Evolutionary conservation across 345 rosid species (phyloP).

Genomic region (Acer yangbiense): DNA sequence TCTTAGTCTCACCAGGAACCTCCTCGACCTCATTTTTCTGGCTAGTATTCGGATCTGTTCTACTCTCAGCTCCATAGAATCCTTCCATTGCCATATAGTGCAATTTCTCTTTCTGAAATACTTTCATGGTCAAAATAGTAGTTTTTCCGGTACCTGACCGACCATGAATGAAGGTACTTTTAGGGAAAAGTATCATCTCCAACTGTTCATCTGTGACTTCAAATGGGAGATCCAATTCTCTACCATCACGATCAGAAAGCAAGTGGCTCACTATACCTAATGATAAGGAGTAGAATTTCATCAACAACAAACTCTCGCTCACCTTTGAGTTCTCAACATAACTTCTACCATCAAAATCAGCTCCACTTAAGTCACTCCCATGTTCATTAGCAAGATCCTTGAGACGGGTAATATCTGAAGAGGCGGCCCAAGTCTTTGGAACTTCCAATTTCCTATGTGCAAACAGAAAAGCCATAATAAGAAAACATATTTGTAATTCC

Average conservation of each 20-base stretch:
- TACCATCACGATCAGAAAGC: slow-evolving; percentile 43
- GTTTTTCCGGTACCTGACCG: slow-evolving; percentile 65
- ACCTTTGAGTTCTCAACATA: slow-evolving; percentile 16
- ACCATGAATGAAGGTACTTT: slow-evolving; percentile 50
- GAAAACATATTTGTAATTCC: background rate
- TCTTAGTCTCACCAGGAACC: slow-evolving; percentile 14
- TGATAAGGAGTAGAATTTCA: slow-evolving; percentile 56
- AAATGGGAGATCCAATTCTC: slow-evolving; percentile 49
- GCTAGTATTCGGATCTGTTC: background rate
- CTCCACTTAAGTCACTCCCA: slow-evolving; percentile 6
- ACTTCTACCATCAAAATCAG: slow-evolving; percentile 18
- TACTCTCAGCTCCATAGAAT: background rate
- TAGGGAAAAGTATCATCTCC: slow-evolving; percentile 37
- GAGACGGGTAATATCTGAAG: slow-evolving; percentile 6
- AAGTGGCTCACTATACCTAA: slow-evolving; percentile 33
- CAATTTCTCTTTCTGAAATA: slow-evolving; percentile 40
- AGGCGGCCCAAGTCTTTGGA: slow-evolving; percentile 15
- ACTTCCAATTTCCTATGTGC: slow-evolving; percentile 32
- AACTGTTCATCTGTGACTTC: slow-evolving; percentile 47
- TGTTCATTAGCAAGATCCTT: background rate
- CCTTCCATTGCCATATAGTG: slow-evolving; percentile 31
- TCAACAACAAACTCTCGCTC: slow-evolving; percentile 46
- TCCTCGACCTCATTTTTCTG: background rate
- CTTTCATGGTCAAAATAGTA: slow-evolving; percentile 46
- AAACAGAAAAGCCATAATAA: background rate